These are phyloP conservation scores for Suhomyces panamericanus DNA, from an alignment of 1,139 yeast species.

Conservation along the genomic window DNA sequence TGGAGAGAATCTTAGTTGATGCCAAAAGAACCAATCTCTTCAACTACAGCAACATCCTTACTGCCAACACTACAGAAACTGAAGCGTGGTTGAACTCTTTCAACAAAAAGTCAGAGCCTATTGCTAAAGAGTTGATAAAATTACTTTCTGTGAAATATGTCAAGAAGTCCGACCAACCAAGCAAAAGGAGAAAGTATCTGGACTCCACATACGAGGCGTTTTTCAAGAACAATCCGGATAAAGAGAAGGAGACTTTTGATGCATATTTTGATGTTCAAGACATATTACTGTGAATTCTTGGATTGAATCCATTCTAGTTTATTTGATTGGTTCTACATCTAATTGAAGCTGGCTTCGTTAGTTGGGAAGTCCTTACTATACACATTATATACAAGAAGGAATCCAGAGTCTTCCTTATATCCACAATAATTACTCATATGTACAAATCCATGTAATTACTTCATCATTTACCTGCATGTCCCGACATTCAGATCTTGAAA, in stretches of 20 bases:
- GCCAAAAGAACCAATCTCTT: slow-evolving; percentile 28
- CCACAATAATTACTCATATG: not conserved
- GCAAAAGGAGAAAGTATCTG: slow-evolving; percentile 17
- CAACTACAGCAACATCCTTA: slow-evolving; percentile 33
- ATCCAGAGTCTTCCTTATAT: too few species aligned
- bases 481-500: slow-evolving; percentile 25
- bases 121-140: slow-evolving; percentile 23
- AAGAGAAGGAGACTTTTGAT: slow-evolving; percentile 21
- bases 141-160: slow-evolving; percentile 22
- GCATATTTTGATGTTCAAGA: slow-evolving; percentile 38
- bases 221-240: slow-evolving; percentile 13
- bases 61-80: slow-evolving; percentile 17
- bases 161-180: slow-evolving; percentile 15
- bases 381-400: too few species aligned
- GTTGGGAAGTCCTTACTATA: too few species aligned
- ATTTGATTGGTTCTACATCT: too few species aligned
- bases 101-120: slow-evolving; percentile 14
- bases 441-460: not conserved
- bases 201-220: slow-evolving; percentile 12
- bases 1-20: slow-evolving; percentile 28
- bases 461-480: not conserved
- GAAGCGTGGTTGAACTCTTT: slow-evolving; percentile 21
- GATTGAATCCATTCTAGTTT: not conserved
- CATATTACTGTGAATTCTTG: slow-evolving; percentile 2
- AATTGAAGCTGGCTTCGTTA: too few species aligned